phyloP scores from a whole-genome alignment of 495 filamentous ascomycete species.

The Talaromyces borbonicus region DNA sequence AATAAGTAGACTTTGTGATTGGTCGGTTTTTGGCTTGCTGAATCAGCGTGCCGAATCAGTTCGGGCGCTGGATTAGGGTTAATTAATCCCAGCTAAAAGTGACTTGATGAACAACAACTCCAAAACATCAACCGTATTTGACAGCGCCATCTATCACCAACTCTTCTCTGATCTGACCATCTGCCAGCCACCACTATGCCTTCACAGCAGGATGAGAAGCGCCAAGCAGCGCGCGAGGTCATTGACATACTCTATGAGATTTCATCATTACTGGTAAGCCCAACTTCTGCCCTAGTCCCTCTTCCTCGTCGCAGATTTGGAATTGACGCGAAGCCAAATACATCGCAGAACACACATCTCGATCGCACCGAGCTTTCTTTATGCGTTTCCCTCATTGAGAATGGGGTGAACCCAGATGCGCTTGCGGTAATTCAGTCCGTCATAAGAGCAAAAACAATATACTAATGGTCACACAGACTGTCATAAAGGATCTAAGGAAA shows the following conservation, averaged over 20 bases:
- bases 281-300: not conserved
- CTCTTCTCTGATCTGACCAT: too few relatives aligned
- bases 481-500: constrained; percentile 62
- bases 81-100: too few relatives aligned
- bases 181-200: constrained; percentile 22
- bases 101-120: too few relatives aligned
- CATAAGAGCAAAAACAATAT: not conserved
- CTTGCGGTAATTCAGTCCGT: constrained; percentile 53
- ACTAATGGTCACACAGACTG: constrained; percentile 44
- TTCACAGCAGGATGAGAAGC: constrained; percentile 52
- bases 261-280: constrained; percentile 67
- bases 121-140: not conserved
- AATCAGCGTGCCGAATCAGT: too few relatives aligned
- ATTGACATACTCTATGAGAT: constrained; percentile 96
- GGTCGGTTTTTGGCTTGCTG: too few relatives aligned
- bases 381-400: constrained; percentile 93
- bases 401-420: constrained; percentile 93
- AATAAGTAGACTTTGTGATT: too few relatives aligned
- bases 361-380: constrained; percentile 83
- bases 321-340: not conserved
- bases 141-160: not conserved
- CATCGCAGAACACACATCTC: constrained; percentile 86
- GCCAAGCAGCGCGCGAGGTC: constrained; percentile 85
- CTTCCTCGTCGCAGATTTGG: not conserved
- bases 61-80: too few relatives aligned